These are phyloP conservation scores for Psilocybe sp. DNA, from an alignment of 768 basidiomycete genomes.

Conservation along the genomic window DNA sequence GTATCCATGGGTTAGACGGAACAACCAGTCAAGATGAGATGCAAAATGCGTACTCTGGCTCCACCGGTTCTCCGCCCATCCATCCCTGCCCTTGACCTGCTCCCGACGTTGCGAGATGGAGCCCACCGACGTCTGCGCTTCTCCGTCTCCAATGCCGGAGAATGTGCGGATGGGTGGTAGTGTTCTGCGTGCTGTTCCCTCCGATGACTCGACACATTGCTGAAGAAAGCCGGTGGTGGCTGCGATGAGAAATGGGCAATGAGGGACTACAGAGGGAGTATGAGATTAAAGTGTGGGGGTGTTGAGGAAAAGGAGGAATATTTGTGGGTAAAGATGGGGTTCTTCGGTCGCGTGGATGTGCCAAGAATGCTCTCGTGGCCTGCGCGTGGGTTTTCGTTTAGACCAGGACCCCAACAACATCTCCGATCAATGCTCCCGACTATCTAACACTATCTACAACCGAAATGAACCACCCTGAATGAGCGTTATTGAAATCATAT, in stretches of 20 bases:
- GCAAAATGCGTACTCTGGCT: slow-evolving; percentile 44
- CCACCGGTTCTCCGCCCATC: slow-evolving; percentile 50
- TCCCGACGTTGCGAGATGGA: slow-evolving; percentile 73
- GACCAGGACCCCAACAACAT: slow-evolving; percentile 10
- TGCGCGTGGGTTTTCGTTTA: slow-evolving; percentile 36
- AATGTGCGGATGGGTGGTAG: slow-evolving; percentile 6
- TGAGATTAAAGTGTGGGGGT: slow-evolving; percentile 9
- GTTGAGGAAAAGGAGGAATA: slow-evolving; percentile 16
- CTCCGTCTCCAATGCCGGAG: slow-evolving; percentile 42
- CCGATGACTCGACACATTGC: slow-evolving; percentile 13
- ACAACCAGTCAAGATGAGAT: not conserved
- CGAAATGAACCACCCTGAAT: no score
- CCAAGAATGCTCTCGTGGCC: slow-evolving; percentile 40
- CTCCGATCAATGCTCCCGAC: not conserved
- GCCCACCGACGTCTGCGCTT: slow-evolving; percentile 88
- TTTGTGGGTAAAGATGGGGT: slow-evolving; percentile 20
- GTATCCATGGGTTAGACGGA: slow-evolving; percentile 2
- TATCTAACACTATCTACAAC: not conserved
- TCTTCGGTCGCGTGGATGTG: slow-evolving; percentile 38
- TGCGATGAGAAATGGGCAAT: not conserved
- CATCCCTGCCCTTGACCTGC: slow-evolving; percentile 67
- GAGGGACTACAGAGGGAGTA: slow-evolving; percentile 12
- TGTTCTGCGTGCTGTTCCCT: slow-evolving; percentile 4
- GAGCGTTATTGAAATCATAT: no score
- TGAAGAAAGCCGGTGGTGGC: not conserved